Evolutionary conservation across 2,329 filamentous ascomycete genomes (phyloP).

Genomic region (Colletotrichum siamense): DNA sequence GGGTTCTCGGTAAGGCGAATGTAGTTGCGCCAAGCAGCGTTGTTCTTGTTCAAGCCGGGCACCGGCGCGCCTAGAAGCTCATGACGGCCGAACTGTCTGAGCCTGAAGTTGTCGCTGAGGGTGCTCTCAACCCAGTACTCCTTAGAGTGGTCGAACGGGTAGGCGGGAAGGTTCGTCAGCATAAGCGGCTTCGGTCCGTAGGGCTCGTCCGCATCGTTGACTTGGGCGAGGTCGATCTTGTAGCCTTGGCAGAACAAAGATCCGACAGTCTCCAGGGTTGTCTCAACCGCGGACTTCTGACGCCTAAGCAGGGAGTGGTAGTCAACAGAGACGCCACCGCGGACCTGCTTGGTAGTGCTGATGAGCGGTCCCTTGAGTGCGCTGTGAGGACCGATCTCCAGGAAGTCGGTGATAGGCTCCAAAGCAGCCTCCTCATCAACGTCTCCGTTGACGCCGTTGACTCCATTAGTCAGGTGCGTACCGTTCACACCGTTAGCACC

Average conservation of each 20-base stretch:
- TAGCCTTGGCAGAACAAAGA: constrained; percentile 12
- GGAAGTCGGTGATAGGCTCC: constrained; percentile 33
- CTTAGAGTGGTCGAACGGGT: constrained; percentile 27
- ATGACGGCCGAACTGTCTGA: not conserved
- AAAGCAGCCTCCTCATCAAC: not conserved
- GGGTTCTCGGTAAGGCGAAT: constrained; percentile 38
- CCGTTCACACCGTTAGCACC: not conserved
- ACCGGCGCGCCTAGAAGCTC: constrained; percentile 22
- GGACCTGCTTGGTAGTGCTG: constrained; percentile 4
- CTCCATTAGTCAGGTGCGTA: not conserved
- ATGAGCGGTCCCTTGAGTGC: constrained; percentile 53
- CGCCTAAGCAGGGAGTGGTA: constrained; percentile 8
- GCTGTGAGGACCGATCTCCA: constrained; percentile 56
- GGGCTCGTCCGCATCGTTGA: constrained; percentile 18
- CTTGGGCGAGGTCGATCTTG: not conserved
- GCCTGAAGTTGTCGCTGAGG: constrained; percentile 4
- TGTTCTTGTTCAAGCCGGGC: constrained; percentile 13
- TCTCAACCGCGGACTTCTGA: not conserved
- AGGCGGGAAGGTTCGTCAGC: constrained; percentile 25
- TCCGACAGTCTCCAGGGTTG: not conserved
- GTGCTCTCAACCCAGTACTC: constrained; percentile 28
- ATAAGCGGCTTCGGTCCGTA: constrained; percentile 8
- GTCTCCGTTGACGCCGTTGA: not conserved
- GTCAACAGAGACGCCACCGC: not conserved
- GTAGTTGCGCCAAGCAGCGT: constrained; percentile 20